Evolutionary conservation across 1,284 basidiomycete genomes (phyloP), one percentile per base, ranked within the genome.

Genomic region (Butyriboletus regius): DNA sequence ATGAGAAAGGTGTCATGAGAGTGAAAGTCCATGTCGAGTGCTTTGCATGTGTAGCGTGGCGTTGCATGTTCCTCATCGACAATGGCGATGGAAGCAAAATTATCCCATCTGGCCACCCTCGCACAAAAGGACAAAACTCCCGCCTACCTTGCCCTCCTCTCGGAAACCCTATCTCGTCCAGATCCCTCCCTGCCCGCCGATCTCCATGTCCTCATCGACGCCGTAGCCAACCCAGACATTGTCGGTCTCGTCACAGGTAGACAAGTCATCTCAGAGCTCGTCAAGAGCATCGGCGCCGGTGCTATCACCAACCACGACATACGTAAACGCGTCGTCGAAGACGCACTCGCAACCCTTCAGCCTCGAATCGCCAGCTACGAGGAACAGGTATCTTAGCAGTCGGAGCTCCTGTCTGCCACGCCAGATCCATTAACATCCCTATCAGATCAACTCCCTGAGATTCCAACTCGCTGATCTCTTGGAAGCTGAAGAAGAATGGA

Each of bases 401-500:
- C 46, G 33, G n/a, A 29, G 37, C 39, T 42, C 44, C 35, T 43
- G 39, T 37, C 43, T 34, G 29, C 31, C 48, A 34, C 49, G 34
- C 51, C 35, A 35, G 53, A 44, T 41, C 40, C 32, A 22, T 41
- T 54, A 22, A 60, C 48, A 33, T 41, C 35, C 5, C 13, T 18
- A 39, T 24, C 65, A 96, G 91, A 83, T 88, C 7, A 91, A 91
- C 51, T 75, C 79, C 5, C 70, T 98, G 51, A 77, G 92, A 44
- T 88, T 91, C 60, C 84, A 93, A 61, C 81, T 96, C 29, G 90
- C 94, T 2, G 83, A 91, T 65, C 72, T 96, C 18, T 75, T 95
- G n/a, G 91, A 96, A 67, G 67, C 75, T 4, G 89, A 93, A 50
- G 92, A 98, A 66, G 91, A 92, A 63, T 98, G 92, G 88, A 83